These are phyloP conservation scores for Sarocladium kiliense DNA, from an alignment of 2,329 filamentous ascomycete genomes.

Conservation along the genomic window DNA sequence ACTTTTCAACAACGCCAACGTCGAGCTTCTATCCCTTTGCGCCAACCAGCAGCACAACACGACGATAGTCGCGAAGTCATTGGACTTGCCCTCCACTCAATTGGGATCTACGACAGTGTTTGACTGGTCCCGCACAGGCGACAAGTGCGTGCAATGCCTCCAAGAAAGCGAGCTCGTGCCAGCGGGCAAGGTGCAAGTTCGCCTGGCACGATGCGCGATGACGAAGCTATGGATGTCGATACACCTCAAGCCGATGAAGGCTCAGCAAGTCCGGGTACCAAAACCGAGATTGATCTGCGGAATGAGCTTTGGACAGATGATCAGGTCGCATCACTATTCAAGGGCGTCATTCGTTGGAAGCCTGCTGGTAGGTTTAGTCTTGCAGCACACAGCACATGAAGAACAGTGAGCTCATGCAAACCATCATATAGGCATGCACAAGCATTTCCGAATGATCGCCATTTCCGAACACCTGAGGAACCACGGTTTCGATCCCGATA, in stretches of 20 bases:
- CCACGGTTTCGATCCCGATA: slow-evolving; percentile 69
- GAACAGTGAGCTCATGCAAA: not conserved
- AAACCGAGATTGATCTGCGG: slow-evolving; percentile 10
- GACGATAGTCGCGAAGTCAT: not conserved
- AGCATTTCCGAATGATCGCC: slow-evolving; percentile 86
- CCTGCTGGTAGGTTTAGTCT: slow-evolving; percentile 65
- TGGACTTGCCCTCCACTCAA: not conserved
- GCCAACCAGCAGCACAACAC: not conserved
- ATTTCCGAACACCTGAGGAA: slow-evolving; percentile 76
- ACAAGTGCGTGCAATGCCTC: slow-evolving; percentile 49
- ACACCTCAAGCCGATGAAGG: slow-evolving; percentile 51
- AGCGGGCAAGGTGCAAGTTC: slow-evolving; percentile 44
- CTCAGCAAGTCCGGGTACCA: slow-evolving; percentile 14
- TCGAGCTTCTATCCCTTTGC: not conserved
- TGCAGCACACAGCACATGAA: not conserved
- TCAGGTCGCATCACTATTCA: slow-evolving; percentile 88
- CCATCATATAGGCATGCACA: slow-evolving; percentile 67
- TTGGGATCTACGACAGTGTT: too few relatives aligned
- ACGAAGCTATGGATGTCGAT: slow-evolving; percentile 58
- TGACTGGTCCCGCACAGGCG: too few relatives aligned
- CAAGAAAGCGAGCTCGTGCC: slow-evolving; percentile 61
- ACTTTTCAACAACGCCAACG: not conserved
- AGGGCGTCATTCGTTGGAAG: slow-evolving; percentile 90
- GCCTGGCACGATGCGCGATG: slow-evolving; percentile 46
- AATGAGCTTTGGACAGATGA: slow-evolving; percentile 90